These are phyloP conservation scores for Emergomyces africanus DNA, from an alignment of 2,329 filamentous ascomycete species.

Conservation along the genomic window DNA sequence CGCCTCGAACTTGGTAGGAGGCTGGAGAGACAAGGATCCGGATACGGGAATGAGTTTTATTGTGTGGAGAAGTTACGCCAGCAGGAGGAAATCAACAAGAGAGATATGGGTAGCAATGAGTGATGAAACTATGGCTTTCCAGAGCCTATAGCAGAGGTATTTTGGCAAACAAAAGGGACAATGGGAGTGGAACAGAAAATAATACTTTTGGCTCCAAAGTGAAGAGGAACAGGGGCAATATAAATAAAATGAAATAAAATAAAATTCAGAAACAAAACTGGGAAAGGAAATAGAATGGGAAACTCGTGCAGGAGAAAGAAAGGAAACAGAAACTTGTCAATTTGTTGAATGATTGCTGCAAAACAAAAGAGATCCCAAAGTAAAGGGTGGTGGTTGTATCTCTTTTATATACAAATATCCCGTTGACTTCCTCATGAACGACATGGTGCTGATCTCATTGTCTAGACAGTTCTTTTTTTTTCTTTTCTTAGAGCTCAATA, in stretches of 20 bases:
- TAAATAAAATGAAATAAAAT: not conserved
- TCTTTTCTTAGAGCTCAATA: constrained; percentile 1
- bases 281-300: constrained; percentile 4
- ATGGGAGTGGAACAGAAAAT: not conserved
- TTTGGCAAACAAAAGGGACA: not conserved
- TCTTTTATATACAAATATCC: not conserved
- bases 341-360: constrained; percentile 6
- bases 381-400: not conserved
- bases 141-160: not conserved
- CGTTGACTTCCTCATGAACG: not conserved
- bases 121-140: not conserved
- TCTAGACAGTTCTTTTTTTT: not conserved
- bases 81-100: not conserved
- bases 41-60: not conserved
- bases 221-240: not conserved
- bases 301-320: constrained; percentile 6
- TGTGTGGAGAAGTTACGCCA: not conserved
- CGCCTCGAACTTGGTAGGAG: not conserved
- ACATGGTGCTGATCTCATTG: not conserved
- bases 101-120: not conserved
- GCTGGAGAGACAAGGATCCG: not conserved
- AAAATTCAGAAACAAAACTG: not conserved
- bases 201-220: not conserved
- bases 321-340: constrained; percentile 4
- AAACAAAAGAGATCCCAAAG: constrained; percentile 2